Base-by-base conservation (phyloP, 2,329 filamentous ascomycete species). In the Aspergillus fructus region DNA sequence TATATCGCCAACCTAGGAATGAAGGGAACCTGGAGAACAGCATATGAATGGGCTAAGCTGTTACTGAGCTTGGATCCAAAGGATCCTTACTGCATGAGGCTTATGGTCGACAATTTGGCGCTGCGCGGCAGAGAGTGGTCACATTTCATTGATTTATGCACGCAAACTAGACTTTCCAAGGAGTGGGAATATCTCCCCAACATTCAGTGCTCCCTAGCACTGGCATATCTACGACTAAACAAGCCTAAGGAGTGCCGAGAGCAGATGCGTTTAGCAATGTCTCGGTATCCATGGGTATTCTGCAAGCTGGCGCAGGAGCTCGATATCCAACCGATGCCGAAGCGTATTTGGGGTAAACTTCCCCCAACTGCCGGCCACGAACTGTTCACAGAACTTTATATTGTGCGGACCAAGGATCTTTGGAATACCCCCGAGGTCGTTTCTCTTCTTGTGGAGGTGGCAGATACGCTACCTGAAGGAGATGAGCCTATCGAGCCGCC, bases 1-100 rank as follows among this genome's bases (percentile, higher is more conserved):
- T 97, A 97, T 67, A 88, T 97, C 66, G 85, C 85, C 65, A 94
- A 91, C 63, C 80, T 99, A 21, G 83, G 91, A 15, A 87, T 91
- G 76, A 93, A 96, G 66, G 92, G 93, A n/a, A 97, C 93, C 1
- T 96, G 91, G 81, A 84, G 92, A 47, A 97, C 94, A 1, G 91
- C 92, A 0, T 86, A 96, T 48, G 94, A 97, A 74, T 99, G 94
- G 93, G 85, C 90, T 6, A 96, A 94, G 75, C 77, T 97, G 5
- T 79, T 97, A 9, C 81, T 96, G 30, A 85, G 87, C 57, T 76
- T 97, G 58, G 85, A 92, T 64, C 86, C 86, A 3, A 78, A 81
- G 4, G 94, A 99, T 69, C 92, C 92, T 0, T 97, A 96, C 67
- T 90, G 86, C 47, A 85, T 96, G 68, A 83, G 87, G 59, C 84